A percentile compares a stretch with the other conserved stretches of the same genome.
phyloP scores from a whole-genome alignment of 352 stramenopile species.

The Blastocystis sp. region DNA sequence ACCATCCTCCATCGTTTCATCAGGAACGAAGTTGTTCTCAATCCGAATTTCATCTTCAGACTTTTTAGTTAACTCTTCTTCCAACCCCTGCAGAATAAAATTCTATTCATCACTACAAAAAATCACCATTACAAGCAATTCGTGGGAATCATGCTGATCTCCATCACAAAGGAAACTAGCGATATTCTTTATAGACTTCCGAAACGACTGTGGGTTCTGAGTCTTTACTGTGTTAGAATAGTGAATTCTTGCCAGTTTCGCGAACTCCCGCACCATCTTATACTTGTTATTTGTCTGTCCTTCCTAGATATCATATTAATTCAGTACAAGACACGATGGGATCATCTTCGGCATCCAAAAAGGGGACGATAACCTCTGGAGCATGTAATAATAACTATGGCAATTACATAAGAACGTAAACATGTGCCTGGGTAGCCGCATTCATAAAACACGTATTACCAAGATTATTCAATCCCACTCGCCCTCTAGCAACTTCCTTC shows the following conservation, averaged over 20 bases:
- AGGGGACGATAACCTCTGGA: conserved; percentile 30
- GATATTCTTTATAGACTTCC: conserved; percentile 65
- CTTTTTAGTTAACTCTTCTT: conserved; percentile 45
- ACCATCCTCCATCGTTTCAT: neutral
- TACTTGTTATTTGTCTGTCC: conserved; percentile 52
- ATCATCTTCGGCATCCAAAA: conserved; percentile 46
- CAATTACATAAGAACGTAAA: neutral
- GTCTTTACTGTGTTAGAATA: conserved; percentile 14
- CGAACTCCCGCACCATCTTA: conserved; percentile 50
- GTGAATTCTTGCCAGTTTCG: conserved; percentile 24
- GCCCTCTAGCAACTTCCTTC: conserved; percentile 38
- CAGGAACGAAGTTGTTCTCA: conserved; percentile 37
- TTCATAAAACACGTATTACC: conserved; percentile 62
- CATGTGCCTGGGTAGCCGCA: neutral
- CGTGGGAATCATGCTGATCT: conserved; percentile 61
- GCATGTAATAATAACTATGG: conserved; percentile 5
- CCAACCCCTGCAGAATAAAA: conserved; percentile 52
- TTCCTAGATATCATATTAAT: neutral
- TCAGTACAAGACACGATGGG: neutral
- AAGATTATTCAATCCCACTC: neutral
- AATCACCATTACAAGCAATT: conserved; percentile 11
- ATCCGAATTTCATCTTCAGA: neutral
- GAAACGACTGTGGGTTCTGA: conserved; percentile 20
- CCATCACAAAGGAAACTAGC: conserved; percentile 52
- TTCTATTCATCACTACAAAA: conserved; percentile 29